Base-by-base conservation (phyloP, 108 stramenopile genomes). In the Conticribra guillardii region DNA sequence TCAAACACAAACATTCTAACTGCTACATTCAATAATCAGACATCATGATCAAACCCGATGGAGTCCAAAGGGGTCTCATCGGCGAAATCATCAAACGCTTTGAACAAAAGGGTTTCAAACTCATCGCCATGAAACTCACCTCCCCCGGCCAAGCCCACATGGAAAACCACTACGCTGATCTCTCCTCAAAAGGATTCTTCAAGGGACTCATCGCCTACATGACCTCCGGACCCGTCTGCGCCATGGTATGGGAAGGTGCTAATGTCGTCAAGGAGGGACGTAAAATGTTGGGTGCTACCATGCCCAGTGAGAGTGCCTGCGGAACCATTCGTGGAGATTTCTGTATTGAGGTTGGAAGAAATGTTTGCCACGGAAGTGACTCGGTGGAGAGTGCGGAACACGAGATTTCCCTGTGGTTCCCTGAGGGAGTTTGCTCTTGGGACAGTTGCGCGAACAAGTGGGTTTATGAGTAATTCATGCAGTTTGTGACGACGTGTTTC, bases 321-420 rank as follows among this genome's bases (percentile, higher is more conserved):
- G 99, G 99, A 58, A 98, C 98, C 57, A 98, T 99, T 78, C 96
- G 99, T 50, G 99, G 97, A 23, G 99, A 99, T 73, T 96, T 89
- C 73, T 97, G 74, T 91, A 94, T 98, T 64, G 91, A 95, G 46
- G 94, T 98, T 32, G 96, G 98, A 0, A 71, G 91, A 23, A 92
- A 92, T 68, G 86, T 92, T 57, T 92, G 88, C 82, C 94, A 95
- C 73, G 92, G 94, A 34, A 89, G 92, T 73, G 99, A 99, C 80
- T 75, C 91, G 31, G 95, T 98, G 27, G 99, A 99, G 50, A 85
- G 85, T 66, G 99, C 98, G 62, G 81, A 98, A 44, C 73, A 89
- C 34, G 99, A 99, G 82, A 98, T 99, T 74, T 94, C 84, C 11
- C 89, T 86, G 32, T 99, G 99, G 99, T 99, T 99, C 83, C 93